These are phyloP conservation scores for Chrysopogon serrulatus DNA, from an alignment of 176 grass and related monocot species.

Conservation along the genomic window DNA sequence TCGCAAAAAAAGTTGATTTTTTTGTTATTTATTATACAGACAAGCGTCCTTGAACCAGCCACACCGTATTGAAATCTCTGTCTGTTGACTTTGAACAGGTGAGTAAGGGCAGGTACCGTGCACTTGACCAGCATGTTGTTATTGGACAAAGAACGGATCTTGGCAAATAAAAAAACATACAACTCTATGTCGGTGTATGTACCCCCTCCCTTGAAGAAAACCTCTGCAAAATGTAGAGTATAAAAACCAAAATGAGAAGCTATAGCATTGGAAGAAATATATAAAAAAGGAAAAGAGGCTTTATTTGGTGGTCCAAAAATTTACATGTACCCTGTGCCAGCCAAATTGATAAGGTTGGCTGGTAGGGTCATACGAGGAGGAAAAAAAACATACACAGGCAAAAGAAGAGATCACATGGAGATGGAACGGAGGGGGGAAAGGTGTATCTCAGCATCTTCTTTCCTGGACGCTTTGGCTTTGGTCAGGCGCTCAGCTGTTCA, in stretches of 20 bases:
- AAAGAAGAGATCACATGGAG: neutral
- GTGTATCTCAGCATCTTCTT: neutral
- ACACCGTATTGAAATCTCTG: neutral
- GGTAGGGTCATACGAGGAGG: neutral
- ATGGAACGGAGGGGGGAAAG: neutral
- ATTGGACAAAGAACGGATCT: neutral
- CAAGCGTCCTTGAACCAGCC: neutral
- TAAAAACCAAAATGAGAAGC: neutral
- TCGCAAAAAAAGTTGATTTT: too few species aligned
- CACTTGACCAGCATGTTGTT: neutral
- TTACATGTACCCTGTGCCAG: neutral
- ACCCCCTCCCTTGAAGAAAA: neutral
- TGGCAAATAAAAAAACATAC: neutral
- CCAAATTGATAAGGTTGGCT: neutral
- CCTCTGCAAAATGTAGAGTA: neutral
- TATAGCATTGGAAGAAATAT: neutral
- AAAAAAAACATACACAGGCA: neutral
- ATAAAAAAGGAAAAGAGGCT: neutral
- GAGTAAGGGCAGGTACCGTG: neutral
- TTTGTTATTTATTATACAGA: too few species aligned
- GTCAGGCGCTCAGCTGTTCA: too few species aligned
- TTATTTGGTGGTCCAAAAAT: conserved; percentile 11
- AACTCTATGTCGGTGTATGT: too few species aligned
- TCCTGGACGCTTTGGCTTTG: too few species aligned
- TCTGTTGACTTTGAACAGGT: neutral